Evolutionary conservation across 2,329 filamentous ascomycete genomes (phyloP), one percentile per base, ranked within the genome.

Genomic region (Westerdykella ornata): DNA sequence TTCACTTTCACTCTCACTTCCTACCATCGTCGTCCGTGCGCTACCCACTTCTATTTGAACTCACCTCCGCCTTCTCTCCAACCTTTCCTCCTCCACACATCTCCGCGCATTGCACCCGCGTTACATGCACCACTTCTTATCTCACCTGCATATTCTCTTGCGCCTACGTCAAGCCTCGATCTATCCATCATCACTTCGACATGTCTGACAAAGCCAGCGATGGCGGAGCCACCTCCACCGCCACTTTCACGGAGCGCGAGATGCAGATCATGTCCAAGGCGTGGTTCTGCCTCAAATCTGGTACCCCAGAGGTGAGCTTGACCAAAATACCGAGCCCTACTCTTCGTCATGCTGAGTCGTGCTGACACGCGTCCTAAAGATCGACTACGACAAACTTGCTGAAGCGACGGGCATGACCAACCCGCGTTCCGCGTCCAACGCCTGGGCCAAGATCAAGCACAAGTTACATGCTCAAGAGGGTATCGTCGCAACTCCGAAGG

Each of bases 371-470:
- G 19, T 36, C 7, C 3, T 3, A 12, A 15, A 67, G 64, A 54
- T 67, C 41, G 64, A 67, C 48, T 63, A 61, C 48, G 55, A 59
- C 2, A 63, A 60, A 48, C 59, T 67, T 14, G 64, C 64, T 6
- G 34, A 4, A 3, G 58, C 63, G 30, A 59, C 61, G 26, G 51
- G 59, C 37, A 66, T 67, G 63, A 44, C 51, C 48, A 66, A 67
- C 43, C 54, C 55, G 6, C 56, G 62, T 38, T 67, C 63, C 19
- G 64, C 64, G 11, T 44, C 53, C 45, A 67, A 67, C 37, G 62
- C 63, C 22, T 66, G 63, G 63, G 52, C 57, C 36, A 58, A 57
- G 44, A 56, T 66, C 49, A 59, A 54, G 45, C 41, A 30, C 47
- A 66, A 66, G 51, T 49, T 66, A 14, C 8, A 33, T 7, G 38